phyloP scores from a whole-genome alignment of 2,329 filamentous ascomycete genomes.

The Albifimbria verrucaria region DNA sequence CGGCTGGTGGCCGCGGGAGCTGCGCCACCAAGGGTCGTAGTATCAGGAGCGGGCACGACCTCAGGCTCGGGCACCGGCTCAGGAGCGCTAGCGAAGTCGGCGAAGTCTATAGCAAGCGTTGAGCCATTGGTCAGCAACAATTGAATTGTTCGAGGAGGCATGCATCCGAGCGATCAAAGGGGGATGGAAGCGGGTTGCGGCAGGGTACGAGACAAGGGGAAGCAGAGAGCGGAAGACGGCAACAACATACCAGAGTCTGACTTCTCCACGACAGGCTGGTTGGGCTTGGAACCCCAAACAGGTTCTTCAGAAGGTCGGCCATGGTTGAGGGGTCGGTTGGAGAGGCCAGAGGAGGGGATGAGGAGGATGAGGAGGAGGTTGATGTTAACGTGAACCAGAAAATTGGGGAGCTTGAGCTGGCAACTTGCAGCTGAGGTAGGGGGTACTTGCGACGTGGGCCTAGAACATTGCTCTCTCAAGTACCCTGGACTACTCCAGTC shows the following conservation, averaged over 20 bases:
- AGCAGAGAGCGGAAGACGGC: not conserved
- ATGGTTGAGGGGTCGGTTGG: conserved; percentile 34
- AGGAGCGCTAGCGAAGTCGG: conserved; percentile 82
- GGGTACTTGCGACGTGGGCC: not conserved
- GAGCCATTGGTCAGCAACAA: no score
- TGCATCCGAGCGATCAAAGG: not conserved
- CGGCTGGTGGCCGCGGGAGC: conserved; percentile 46
- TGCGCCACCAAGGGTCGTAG: conserved; percentile 43
- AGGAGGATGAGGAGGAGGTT: conserved; percentile 8
- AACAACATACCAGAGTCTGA: conserved; percentile 61
- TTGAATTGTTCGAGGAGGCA: conserved; percentile 1
- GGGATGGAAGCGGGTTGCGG: not conserved
- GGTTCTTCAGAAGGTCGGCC: conserved; percentile 62
- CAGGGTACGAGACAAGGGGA: conserved; percentile 4
- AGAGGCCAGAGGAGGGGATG: conserved; percentile 8
- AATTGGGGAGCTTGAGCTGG: conserved; percentile 13
- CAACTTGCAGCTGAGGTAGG: not conserved
- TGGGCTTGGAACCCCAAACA: conserved; percentile 66
- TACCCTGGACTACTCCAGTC: conserved; percentile 10
- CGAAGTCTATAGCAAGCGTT: no score
- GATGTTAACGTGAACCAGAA: conserved; percentile 17
- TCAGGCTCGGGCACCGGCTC: conserved; percentile 56
- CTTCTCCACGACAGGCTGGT: conserved; percentile 42
- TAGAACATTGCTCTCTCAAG: not conserved
- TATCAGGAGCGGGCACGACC: conserved; percentile 45